These are phyloP conservation scores for Chlorella vulgaris DNA, from an alignment of 139 green algal species.

Conservation along the genomic window DNA sequence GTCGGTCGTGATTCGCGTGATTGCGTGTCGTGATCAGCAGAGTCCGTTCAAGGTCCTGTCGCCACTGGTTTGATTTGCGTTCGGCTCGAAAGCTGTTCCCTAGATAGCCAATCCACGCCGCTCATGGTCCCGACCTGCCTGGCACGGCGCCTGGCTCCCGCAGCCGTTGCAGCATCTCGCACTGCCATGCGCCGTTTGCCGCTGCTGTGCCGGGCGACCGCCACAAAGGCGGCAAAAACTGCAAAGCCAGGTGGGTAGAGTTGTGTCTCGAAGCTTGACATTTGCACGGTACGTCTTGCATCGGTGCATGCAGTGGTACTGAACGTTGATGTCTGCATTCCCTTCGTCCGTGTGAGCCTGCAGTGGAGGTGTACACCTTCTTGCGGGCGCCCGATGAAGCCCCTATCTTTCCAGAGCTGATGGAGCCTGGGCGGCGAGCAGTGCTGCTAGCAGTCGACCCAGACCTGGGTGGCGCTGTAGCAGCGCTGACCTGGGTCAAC, in stretches of 20 bases:
- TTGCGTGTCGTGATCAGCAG: background rate
- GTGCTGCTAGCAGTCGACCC: conserved; percentile 71
- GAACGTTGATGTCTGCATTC: background rate
- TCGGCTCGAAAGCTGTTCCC: too few relatives aligned
- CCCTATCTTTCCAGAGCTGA: conserved; percentile 36
- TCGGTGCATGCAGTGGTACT: too few relatives aligned
- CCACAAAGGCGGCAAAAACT: background rate
- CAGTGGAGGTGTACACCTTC: background rate
- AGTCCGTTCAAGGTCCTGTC: too few relatives aligned
- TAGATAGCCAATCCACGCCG: too few relatives aligned
- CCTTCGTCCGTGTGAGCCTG: background rate
- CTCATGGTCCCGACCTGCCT: conserved; percentile 10
- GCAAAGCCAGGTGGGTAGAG: background rate
- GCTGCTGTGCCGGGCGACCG: background rate
- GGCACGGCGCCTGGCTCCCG: background rate
- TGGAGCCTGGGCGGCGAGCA: background rate
- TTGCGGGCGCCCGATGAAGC: background rate
- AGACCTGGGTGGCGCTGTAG: conserved; percentile 62
- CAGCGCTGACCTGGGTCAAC: conserved; percentile 43
- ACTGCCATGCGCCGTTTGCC: background rate
- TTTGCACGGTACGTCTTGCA: too few relatives aligned
- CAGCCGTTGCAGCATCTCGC: background rate
- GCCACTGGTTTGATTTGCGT: too few relatives aligned
- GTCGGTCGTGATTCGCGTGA: too few relatives aligned
- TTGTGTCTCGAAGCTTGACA: too few relatives aligned